Percentiles rank a stretch among this genome's conserved stretches.
These are phyloP conservation scores for Neonectria magnoliae DNA, from an alignment of 2,329 filamentous ascomycete species.

Conservation along the genomic window DNA sequence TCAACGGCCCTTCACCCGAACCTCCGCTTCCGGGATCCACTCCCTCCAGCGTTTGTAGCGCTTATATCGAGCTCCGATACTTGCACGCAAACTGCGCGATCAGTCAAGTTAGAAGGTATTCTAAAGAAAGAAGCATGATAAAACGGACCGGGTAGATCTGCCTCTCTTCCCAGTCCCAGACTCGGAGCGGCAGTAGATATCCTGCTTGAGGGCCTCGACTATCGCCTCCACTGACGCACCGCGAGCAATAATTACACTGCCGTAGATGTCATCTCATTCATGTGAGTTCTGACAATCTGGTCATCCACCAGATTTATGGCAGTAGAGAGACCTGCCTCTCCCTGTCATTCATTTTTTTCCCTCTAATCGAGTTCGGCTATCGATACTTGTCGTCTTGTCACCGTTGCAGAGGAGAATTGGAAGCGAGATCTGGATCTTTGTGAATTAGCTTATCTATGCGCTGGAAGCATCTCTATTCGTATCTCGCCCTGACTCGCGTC, in stretches of 20 bases:
- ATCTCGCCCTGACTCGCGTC: not conserved
- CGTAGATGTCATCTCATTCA: not conserved
- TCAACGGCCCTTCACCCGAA: not conserved
- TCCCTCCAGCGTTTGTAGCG: not conserved
- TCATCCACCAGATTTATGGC: too few relatives aligned
- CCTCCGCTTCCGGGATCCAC: not conserved
- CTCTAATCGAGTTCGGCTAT: too few relatives aligned
- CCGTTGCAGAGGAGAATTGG: not conserved
- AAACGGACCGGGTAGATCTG: too few relatives aligned
- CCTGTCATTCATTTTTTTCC: too few relatives aligned
- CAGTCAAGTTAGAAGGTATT: too few relatives aligned
- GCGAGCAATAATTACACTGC: not conserved
- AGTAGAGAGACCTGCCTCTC: too few relatives aligned
- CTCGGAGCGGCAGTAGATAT: too few relatives aligned
- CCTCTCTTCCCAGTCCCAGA: too few relatives aligned
- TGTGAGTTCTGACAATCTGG: too few relatives aligned
- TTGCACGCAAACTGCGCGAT: slow-evolving; percentile 1
- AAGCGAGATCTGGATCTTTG: not conserved
- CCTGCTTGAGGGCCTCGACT: too few relatives aligned
- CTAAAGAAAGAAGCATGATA: too few relatives aligned
- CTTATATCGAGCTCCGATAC: slow-evolving; percentile 1
- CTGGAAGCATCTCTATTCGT: not conserved
- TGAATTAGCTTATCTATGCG: not conserved
- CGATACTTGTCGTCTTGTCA: not conserved
- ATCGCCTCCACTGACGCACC: too few relatives aligned